A percentile compares a stretch with the other conserved stretches of the same genome.
phyloP scores from a whole-genome alignment of 2,329 filamentous ascomycete species.

The Aspergillus transmontanensis region DNA sequence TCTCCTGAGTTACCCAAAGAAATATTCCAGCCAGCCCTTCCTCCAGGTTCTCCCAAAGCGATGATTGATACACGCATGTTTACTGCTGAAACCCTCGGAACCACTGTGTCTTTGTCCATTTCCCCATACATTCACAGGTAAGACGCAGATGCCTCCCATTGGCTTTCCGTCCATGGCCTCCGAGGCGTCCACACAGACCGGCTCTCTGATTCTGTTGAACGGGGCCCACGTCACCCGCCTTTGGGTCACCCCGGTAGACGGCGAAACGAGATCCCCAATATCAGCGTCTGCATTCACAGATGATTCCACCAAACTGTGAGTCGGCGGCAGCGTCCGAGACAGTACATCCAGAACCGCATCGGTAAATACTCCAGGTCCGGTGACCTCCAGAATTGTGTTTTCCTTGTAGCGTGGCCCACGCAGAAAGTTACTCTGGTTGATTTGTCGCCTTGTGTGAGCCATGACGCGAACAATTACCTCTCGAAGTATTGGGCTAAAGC shows the following conservation, averaged over 20 bases:
- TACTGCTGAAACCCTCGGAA: constrained; percentile 28
- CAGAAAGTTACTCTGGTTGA: constrained; percentile 17
- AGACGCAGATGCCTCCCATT: constrained; percentile 81
- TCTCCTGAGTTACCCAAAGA: constrained; percentile 25
- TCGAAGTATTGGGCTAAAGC: constrained; percentile 37
- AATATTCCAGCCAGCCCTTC: constrained; percentile 33
- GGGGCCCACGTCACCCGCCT: constrained; percentile 38
- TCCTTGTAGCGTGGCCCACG: constrained; percentile 27
- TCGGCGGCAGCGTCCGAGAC: constrained; percentile 29
- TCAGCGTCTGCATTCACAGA: constrained; percentile 27
- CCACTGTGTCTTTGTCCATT: constrained; percentile 40
- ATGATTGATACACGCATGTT: constrained; percentile 37
- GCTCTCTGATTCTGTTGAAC: constrained; percentile 30
- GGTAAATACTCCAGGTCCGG: constrained; percentile 38
- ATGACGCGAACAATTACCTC: constrained; percentile 34
- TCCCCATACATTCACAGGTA: constrained; percentile 70
- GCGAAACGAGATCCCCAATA: constrained; percentile 24
- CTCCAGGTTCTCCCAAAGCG: constrained; percentile 37
- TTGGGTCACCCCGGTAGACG: constrained; percentile 7
- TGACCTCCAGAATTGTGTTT: constrained; percentile 32
- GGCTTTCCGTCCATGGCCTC: constrained; percentile 51
- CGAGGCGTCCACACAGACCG: constrained; percentile 28
- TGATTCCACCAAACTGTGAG: constrained; percentile 26
- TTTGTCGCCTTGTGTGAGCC: constrained; percentile 33
- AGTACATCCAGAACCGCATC: constrained; percentile 36